Base-by-base conservation (phyloP, 768 basidiomycete genomes). In the Trametes cingulata region DNA sequence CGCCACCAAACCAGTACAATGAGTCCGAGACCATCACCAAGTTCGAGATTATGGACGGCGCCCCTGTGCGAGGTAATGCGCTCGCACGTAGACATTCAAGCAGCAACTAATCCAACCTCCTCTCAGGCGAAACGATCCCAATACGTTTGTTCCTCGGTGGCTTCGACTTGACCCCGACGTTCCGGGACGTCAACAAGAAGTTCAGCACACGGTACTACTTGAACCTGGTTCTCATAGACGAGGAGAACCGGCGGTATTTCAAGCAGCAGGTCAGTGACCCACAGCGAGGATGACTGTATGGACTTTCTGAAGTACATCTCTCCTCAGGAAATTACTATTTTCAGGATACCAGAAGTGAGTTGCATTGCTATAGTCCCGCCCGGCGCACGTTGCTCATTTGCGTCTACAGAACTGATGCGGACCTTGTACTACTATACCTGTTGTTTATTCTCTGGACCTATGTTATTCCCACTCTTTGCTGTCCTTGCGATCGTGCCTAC, bases 1-100 rank as follows among this genome's bases (percentile, higher is more conserved):
- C 95, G 14, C 93, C 93, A 2, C 97, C 97, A n/a, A 99, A 98
- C 69, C 95, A 95, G 76, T 98, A 99, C 74, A 99, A 98, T 72
- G 96, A 99, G 74, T 93, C 91, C 68, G 95, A 98, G 72, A 98
- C 95, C 8, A 98, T 99, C 68, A 98, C 97, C 9, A 98, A 98
- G 75, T 98, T 98, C 70, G 97, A 98, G 76, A 97, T 98, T 66
- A 97, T 97, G 95, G 95, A 98, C 72, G 95, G 95, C 2, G 93
- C 95, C 7, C 96, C 96, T 1, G 94, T 98, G n/a, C 82, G 94
- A 78, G 93, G 93, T 90, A 63, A 47, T 33, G 29, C 29, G 80
- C 42, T 6, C 46, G 24, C 14, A 8, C 37, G 25, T n/a, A 22
- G 15, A n/a, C 6, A 48, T 27, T 12, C 24, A 15, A 2, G 7